Percentiles rank a stretch among this genome's conserved stretches.
Conservation (phyloP, 768 basidiomycete species). For the Mycena rebaudengoi region DNA sequence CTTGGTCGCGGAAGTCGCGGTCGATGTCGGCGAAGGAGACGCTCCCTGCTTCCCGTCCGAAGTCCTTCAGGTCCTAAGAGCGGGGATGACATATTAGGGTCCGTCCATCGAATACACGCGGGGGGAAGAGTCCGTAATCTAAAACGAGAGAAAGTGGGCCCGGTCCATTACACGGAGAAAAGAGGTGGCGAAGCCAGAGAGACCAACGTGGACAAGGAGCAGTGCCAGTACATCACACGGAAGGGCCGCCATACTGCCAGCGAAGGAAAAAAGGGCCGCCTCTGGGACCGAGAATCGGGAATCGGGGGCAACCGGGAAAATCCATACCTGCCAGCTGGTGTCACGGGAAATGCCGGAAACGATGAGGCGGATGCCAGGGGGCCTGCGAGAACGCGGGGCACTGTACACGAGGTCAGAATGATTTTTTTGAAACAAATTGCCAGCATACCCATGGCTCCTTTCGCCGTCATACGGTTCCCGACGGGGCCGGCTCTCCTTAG, state of each 20-base stretch:
- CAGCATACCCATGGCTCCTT: conserved; percentile 63
- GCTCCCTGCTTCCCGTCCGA: conserved; percentile 91
- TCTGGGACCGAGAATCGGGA: conserved; percentile 18
- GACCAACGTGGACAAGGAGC: conserved; percentile 13
- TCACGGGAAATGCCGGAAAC: conserved; percentile 92
- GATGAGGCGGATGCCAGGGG: conserved; percentile 83
- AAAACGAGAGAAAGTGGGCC: conserved; percentile 26
- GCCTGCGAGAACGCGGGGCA: conserved; percentile 74
- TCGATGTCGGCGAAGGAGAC: conserved; percentile 97
- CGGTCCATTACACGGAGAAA: conserved; percentile 17
- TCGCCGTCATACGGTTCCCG: conserved; percentile 76
- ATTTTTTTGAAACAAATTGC: background rate
- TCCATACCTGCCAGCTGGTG: conserved; percentile 98
- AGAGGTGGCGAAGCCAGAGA: background rate
- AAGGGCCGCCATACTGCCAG: conserved; percentile 22
- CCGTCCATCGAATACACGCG: conserved; percentile 40
- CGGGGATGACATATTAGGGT: conserved; percentile 53
- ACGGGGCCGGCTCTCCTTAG: conserved; percentile 90
- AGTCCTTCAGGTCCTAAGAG: conserved; percentile 95
- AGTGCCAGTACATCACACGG: conserved; percentile 15
- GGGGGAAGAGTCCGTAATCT: conserved; percentile 23
- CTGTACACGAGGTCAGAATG: conserved; percentile 30
- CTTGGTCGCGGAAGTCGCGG: conserved; percentile 83
- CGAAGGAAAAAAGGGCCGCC: conserved; percentile 17
- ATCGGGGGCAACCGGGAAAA: too few relatives aligned